Evolutionary conservation across 2,329 filamentous ascomycete genomes (phyloP), one percentile per base, ranked within the genome.

Genomic region (Nothophoma quercina): DNA sequence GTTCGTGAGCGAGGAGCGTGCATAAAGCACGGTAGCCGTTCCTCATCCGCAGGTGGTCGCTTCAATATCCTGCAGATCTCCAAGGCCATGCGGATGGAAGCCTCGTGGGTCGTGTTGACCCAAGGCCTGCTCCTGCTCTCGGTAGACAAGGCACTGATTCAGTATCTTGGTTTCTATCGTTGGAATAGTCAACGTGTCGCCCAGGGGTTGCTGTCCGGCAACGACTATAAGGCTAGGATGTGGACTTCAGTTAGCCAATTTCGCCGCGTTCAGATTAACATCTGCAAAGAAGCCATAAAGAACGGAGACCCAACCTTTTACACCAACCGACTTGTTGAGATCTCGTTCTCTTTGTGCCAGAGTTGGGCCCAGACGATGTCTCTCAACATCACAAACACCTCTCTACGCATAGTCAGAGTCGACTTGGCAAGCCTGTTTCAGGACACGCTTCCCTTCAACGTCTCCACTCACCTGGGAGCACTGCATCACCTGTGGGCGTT

Each of bases 51-150:
- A 13, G 32, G 36, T 8, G 56, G 60, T 5, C 48, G 55, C 2
- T 62, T 62, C 52, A 60, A 53, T 13, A 44, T 60, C 10, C 52
- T 63, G 2, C 40, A 49, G 5, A 16, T 60, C 7, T 55, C 56
- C 2, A 55, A 51, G 30, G 25, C 28, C 2, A 38, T 62, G 25
- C 36, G 52, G 2, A 38, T 33, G 10, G 60, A 63, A 29, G 58
- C 58, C 2, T 33, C 32, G 9, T 63, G 56, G 56, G 56, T 60
- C 2, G 16, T 62, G 3, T 42, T 34, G 34, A 51, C 33, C 9
- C 44, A 50, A 19, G 55, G 51, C 9, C 25, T 10, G 5, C 36
- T 60, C 2, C 21, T 42, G 2, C 16, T 63, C 5, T 18, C 53
- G 3, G 26, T 53, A 0, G 36, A 30, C 29, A n/a, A 18, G 3